Base-by-base conservation (phyloP, 768 basidiomycete genomes). In the Lactifluus hygrophoroides region DNA sequence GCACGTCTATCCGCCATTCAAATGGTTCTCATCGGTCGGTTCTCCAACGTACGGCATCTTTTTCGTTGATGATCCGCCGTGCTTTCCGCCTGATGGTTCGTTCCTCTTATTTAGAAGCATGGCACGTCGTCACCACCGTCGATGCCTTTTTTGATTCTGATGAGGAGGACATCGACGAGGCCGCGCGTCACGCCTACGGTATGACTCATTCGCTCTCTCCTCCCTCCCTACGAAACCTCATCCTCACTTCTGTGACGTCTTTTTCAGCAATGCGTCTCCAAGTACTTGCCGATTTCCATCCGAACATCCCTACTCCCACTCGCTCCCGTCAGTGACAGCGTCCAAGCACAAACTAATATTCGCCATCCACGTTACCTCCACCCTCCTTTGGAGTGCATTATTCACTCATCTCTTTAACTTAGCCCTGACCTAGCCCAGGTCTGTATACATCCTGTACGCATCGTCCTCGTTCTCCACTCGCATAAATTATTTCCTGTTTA, bases 81-180 rank as follows among this genome's bases (percentile, higher is more conserved):
- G 55, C 43, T 6, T n/a, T 50, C 21, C 17, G 52, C 34, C 21
- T 46, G 30, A 35, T 42, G 19, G 14, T 37, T 47, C n/a, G n/a
- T 32, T 32, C 11, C 14, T 9, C 19, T 3, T n/a, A n/a, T n/a
- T n/a, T 66, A 90, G 88, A 89, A 67, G 83, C 88, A 16, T 90
- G 85, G 85, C 81, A 86, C 65, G 76, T 80, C 16, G 75, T 84
- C 56, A 79, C 75, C 52, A 81, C 78, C 30, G 80, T 81, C 37
- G 88, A 90, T 66, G 84, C 88, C n/a, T 73, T 90, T 28, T 71
- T 76, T 50, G 86, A 89, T 69, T 90, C 88, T 28, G 88, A 89
- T 58, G 85, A 87, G 43, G 85, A 87, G 66, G 71, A 73, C 48
- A 77, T 74, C 14, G 85, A 89, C 65, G 84, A 86, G 64, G 74